Conservation (phyloP, 805 yeast species). For the Candida cerambycidarum region DNA sequence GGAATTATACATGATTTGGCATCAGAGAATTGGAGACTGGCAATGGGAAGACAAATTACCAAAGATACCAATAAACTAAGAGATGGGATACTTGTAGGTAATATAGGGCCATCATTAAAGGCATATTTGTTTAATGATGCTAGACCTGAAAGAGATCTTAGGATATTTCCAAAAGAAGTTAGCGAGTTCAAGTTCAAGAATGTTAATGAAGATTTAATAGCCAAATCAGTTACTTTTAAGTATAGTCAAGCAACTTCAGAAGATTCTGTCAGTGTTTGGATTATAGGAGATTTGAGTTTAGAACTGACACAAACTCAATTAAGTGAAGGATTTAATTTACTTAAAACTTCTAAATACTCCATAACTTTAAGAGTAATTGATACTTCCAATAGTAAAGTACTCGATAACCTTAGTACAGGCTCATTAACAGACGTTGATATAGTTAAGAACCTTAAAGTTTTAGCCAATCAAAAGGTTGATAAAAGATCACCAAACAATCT, state of each 20-base stretch:
- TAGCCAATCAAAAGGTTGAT: background rate
- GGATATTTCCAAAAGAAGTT: conserved; percentile 35
- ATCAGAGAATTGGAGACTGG: conserved; percentile 52
- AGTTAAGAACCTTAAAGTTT: background rate
- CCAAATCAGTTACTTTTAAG: conserved; percentile 23
- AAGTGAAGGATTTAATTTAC: conserved; percentile 28
- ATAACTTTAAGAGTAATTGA: conserved; percentile 39
- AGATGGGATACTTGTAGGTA: conserved; percentile 23
- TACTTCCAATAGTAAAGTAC: conserved; percentile 17
- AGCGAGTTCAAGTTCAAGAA: conserved; percentile 31
- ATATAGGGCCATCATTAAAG: conserved; percentile 30
- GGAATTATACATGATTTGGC: conserved; percentile 64
- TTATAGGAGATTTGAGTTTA: conserved; percentile 56
- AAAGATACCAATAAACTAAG: conserved; percentile 49
- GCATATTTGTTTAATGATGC: conserved; percentile 46
- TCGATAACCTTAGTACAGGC: conserved; percentile 7
- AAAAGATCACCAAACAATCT: conserved; percentile 1
- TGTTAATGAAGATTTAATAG: conserved; percentile 25
- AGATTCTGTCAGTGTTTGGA: conserved; percentile 30
- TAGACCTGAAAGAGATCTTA: conserved; percentile 43
- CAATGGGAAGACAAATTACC: conserved; percentile 51
- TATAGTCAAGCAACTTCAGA: conserved; percentile 18
- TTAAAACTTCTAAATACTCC: conserved; percentile 24
- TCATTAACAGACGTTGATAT: background rate
- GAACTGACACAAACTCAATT: conserved; percentile 25